A percentile compares a stretch with the other conserved stretches of the same genome.
phyloP scores from a whole-genome alignment of 495 filamentous ascomycete species.

The Tuber brumale region DNA sequence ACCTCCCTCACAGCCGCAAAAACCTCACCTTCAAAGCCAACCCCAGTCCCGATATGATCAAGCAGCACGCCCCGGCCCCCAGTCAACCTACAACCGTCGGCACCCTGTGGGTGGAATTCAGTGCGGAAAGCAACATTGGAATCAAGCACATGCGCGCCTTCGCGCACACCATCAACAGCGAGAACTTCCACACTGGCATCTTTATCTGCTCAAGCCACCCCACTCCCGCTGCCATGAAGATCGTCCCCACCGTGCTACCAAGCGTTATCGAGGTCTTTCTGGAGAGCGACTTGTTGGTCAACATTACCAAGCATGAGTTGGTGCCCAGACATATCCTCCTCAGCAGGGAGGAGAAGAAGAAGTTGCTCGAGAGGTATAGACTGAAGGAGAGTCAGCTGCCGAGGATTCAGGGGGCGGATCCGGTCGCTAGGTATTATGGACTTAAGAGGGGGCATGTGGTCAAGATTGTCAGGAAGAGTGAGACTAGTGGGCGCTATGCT shows the following conservation, averaged over 20 bases:
- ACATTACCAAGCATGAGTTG: slow-evolving; percentile 96
- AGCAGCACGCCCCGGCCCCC: slow-evolving; percentile 71
- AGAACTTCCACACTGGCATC: slow-evolving; percentile 81
- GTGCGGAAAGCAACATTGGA: slow-evolving; percentile 65
- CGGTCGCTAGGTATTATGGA: slow-evolving; percentile 85
- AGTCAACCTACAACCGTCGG: slow-evolving; percentile 61
- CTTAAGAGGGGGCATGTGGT: slow-evolving; percentile 91
- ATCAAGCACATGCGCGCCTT: slow-evolving; percentile 87
- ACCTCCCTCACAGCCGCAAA: slow-evolving; percentile 54
- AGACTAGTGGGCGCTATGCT: slow-evolving; percentile 73
- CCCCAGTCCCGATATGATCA: slow-evolving; percentile 73
- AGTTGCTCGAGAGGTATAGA: slow-evolving; percentile 76
- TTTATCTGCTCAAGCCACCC: slow-evolving; percentile 76
- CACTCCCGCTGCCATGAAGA: slow-evolving; percentile 75
- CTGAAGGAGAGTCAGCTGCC: slow-evolving; percentile 96
- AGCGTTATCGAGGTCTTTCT: slow-evolving; percentile 88
- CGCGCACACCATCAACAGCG: slow-evolving; percentile 66
- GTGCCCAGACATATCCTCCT: slow-evolving; percentile 90
- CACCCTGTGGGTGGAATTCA: slow-evolving; percentile 90
- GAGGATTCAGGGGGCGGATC: slow-evolving; percentile 82
- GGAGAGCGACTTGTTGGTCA: slow-evolving; percentile 91
- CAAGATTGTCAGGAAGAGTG: slow-evolving; percentile 84
- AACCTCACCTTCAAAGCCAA: slow-evolving; percentile 79
- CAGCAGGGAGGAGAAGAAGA: slow-evolving; percentile 78
- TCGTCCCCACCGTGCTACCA: slow-evolving; percentile 62